Base-by-base conservation (phyloP, 441 rosid genomes). In the Mallotus japonicus region DNA sequence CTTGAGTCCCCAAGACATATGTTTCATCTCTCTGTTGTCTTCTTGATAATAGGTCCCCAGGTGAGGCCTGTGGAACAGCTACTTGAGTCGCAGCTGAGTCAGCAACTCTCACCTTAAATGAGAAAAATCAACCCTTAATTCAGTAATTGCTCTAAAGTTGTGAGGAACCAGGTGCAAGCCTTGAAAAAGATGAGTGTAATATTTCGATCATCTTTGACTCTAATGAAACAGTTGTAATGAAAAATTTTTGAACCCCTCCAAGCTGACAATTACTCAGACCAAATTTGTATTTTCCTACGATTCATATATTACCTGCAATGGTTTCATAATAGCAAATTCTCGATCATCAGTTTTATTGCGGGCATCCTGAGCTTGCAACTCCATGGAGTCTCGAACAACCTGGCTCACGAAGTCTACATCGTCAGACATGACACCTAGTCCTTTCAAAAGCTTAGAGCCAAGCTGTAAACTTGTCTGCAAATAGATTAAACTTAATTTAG, bases 371-470 rank as follows among this genome's bases (percentile, higher is more conserved):
- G 93, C 97, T 83, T 89, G 96, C 51, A 86, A 75, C 79, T 92
- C 99, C 96, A 92, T 89, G 71, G 99, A 95, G 59, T 91, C 83
- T 64, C 97, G 85, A 47, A 92, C 85, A 53, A 92, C 85, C 81
- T 81, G 85, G 61, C 97, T 82, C 20, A 92, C 82, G 75, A 91
- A 87, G 79, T 88, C 84, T 17, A 95, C 97, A 28, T 95, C 99
- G 77, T 92, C 99, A 49, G 99, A 95, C 99, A 95, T 95, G 71
- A 92, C 95, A 50, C 99, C 99, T 62, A 95, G 85, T 19, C 92
- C 95, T 83, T 80, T 91, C 86, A 95, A 80, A 77, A 95, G 88
- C 88, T 85, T 92, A n/a, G 97, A 95, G 68, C 99, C 97, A 16
- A 95, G 89, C 77, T 92, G 97, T 73, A 95, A 79, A 78, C 99